Evolutionary conservation across 2,329 filamentous ascomycete species (phyloP), one percentile per base, ranked within the genome.

Genomic region (Cytospora piceae): DNA sequence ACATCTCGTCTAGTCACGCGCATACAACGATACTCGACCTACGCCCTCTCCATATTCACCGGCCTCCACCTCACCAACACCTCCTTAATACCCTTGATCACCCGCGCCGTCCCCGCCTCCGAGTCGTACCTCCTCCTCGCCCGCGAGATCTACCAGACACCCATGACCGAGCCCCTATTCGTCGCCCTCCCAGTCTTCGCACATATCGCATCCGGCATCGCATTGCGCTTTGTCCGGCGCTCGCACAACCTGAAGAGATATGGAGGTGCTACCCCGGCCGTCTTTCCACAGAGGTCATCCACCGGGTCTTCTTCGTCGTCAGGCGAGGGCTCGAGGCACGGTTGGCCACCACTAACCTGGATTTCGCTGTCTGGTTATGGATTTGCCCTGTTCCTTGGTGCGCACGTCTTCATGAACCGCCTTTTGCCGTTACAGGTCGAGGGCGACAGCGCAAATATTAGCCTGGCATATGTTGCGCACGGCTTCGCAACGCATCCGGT

Each of bases 41-140:
- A 97, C 80, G 87, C 91, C 70, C 94, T 92, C 73, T 87, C 87
- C 68, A 80, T 92, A 70, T 96, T 94, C 79, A 84, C 90, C 39
- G 82, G 87, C 34, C 83, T 95, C 65, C 93, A 96, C 79, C 81
- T 95, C 68, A 83, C 88, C 72, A 96, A 94, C 72, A 94, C 92
- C 39, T 92, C 92, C 9, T 76, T 96, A 53, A 89, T 96, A 69
- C 93, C 93, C 0, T 85, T 95, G 46, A 72, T 89, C 58, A 92
- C 91, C 51, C 86, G 83, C 65, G 92, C 90, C 55, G 86, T 95
- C 8, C 80, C 89, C 11, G 85, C 87, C 61, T 91, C 91, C 67
- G 94, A 97, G 75, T 88, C 88, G 58, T 96, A 93, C 77, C 88
- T 98, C 58, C 89, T 98, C 69, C 91, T 97, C 76, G 94, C 93